Conservation (phyloP, 345 rosid genomes). For the Gossypium herbaceum region DNA sequence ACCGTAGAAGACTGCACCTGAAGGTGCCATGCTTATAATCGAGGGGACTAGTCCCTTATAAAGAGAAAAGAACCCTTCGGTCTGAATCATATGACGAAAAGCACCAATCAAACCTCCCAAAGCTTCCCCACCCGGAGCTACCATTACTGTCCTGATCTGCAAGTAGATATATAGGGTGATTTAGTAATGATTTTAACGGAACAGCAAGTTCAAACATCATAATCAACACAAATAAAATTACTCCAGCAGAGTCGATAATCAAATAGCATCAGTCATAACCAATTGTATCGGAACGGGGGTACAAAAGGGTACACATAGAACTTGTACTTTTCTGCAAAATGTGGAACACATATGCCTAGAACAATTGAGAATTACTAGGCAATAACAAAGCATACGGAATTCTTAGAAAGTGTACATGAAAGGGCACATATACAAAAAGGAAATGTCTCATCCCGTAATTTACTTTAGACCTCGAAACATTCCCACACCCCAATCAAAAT, state of each 20-base stretch:
- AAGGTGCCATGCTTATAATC: slow-evolving; percentile 77
- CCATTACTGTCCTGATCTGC: slow-evolving; percentile 78
- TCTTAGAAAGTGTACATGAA: no score
- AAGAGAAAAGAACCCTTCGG: slow-evolving; percentile 84
- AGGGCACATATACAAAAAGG: no score
- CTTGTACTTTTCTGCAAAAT: not conserved
- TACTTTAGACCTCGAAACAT: no score
- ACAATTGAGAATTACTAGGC: no score
- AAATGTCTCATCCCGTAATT: no score
- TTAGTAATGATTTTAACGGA: not conserved
- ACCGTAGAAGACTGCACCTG: slow-evolving; percentile 91
- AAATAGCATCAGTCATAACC: not conserved
- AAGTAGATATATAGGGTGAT: slow-evolving; percentile 2
- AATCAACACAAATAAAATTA: not conserved
- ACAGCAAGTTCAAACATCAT: not conserved
- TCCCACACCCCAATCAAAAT: no score
- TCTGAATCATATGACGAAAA: slow-evolving; percentile 68
- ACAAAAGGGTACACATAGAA: not conserved
- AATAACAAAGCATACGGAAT: no score
- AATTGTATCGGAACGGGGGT: not conserved
- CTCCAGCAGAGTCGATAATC: not conserved
- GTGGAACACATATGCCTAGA: no score
- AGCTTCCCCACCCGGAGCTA: slow-evolving; percentile 94
- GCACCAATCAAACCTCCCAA: slow-evolving; percentile 78
- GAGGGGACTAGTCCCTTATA: slow-evolving; percentile 87